Evolutionary conservation across 2,329 filamentous ascomycete genomes (phyloP), one percentile per base, ranked within the genome.

Genomic region (Aspergillus sp.): DNA sequence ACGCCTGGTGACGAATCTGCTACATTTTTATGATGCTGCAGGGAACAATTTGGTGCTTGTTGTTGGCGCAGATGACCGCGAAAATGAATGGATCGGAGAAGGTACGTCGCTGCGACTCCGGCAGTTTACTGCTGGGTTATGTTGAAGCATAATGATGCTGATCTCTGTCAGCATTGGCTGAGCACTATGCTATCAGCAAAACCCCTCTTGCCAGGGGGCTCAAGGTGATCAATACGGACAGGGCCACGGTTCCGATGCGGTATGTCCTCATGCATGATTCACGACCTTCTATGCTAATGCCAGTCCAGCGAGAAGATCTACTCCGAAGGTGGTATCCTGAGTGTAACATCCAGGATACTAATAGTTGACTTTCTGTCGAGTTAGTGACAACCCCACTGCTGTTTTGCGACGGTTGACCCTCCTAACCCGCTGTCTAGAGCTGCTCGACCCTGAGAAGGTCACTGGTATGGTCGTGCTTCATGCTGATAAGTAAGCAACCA

Each of bases 21-120:
- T 99, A 27, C 95, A 99, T 77, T 93, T 93, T 19, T 97, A 97
- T 78, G 95, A 99, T 83, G 93, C 92, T 1, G 92, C 92, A 3
- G 95, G 95, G 13, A 96, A 95, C 78, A 98, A 96, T 72, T 81
- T 99, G 57, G 88, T 99, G 52, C 82, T 99, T 48, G 80, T 99
- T 19, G 87, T 98, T 44, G 93, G 92, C 8, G 93, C 95, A 38
- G 90, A 95, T 62, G 92, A 97, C 36, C 87, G 91, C 61, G 95
- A 99, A 73, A 97, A 97, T 85, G 88, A 89, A 58, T 98, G 94
- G 93, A 92, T 99, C 62, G 95, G 95, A 67, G 95, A 98, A 80
- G 78, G 80, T 81, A 71, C 23, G 72, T 27, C 19, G 51, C 52
- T 47, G 8, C 32, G 32, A 13, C 6, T 25, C 5, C 10, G 17